Evolutionary conservation across 1,139 yeast species (phyloP), one percentile per base, ranked within the genome.

Genomic region (Geotrichum aggregatum): DNA sequence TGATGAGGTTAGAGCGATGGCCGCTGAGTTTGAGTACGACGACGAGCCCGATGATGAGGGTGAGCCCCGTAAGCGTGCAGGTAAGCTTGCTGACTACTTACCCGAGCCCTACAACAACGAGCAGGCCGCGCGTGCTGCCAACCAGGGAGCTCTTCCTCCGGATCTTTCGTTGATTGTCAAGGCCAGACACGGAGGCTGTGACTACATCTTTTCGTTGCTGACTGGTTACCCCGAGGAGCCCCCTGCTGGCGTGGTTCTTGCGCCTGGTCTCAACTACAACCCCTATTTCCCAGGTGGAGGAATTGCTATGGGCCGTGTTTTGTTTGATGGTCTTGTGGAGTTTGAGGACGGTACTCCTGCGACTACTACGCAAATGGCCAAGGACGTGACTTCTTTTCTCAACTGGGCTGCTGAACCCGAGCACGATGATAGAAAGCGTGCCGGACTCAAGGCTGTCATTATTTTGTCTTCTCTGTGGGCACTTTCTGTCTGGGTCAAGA

Each of bases 231-330:
- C 98, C 66, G 98, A 92, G 53, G 98, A 92, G 58, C 86, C 96
- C 55, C 99, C 99, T 61, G 98, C 97, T 41, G 99, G 99, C 77
- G 96, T 88, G 59, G 79, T 73, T 51, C 79, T 92, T 67, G 94
- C 98, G 56, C 86, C 87, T 58, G 98, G 98, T 60, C 74, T 95
- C 60, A 92, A 91, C 83, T 94, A 92, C 77, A 94, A 94, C 80
- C 98, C 98, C 69, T 92, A 92, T 80, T 92, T 92, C 96, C 98
- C 99, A 69, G 98, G 98, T 76, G 98, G 98, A 63, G 79, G 97
- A 48, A 91, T 92, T 78, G 98, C 97, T 67, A 92, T 92, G 98
- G 98, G 88, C 70, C 87, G 98, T 78, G 98, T 91, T 57, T 79
- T 92, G 73, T 92, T 89, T 65, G 98, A 92, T 69, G 98, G 88